These are phyloP conservation scores for Chaetomidium leptoderma DNA, from an alignment of 495 filamentous ascomycete genomes.

Conservation along the genomic window DNA sequence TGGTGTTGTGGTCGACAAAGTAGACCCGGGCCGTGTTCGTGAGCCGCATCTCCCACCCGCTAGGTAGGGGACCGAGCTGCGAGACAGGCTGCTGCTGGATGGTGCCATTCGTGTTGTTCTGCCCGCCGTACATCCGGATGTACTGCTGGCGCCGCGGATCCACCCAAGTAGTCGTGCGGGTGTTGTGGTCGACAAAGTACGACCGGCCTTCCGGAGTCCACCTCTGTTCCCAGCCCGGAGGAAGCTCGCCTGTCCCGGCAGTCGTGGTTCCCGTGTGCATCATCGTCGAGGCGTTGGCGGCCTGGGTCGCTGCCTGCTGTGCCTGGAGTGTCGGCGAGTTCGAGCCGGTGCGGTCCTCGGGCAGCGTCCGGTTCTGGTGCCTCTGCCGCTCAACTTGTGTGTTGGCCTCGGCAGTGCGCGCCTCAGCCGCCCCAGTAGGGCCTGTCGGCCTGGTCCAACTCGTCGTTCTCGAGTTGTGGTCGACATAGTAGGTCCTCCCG, in stretches of 20 bases:
- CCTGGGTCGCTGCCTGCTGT: slow-evolving; percentile 53
- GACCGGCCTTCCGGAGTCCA: slow-evolving; percentile 90
- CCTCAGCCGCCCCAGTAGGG: slow-evolving; percentile 65
- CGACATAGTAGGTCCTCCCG: slow-evolving; percentile 97
- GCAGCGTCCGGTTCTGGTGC: slow-evolving; percentile 92
- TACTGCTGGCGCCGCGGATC: slow-evolving; percentile 97
- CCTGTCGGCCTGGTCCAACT: slow-evolving; percentile 90
- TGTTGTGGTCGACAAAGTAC: slow-evolving; percentile 99
- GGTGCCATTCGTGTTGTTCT: slow-evolving; percentile 70
- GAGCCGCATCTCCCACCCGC: slow-evolving; percentile 98
- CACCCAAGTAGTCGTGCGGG: slow-evolving; percentile 98
- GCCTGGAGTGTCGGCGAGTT: slow-evolving; percentile 80
- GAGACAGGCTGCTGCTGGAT: slow-evolving; percentile 98
- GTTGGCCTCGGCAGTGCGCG: slow-evolving; percentile 73
- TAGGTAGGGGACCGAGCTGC: slow-evolving; percentile 91
- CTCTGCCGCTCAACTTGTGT: slow-evolving; percentile 86
- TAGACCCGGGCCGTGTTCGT: slow-evolving; percentile 97
- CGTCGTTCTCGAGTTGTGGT: slow-evolving; percentile 94
- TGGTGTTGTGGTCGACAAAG: slow-evolving; percentile 99
- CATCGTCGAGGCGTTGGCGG: slow-evolving; percentile 67
- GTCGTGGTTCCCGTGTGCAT: slow-evolving; percentile 93
- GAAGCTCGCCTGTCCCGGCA: slow-evolving; percentile 90
- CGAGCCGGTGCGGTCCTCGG: slow-evolving; percentile 90
- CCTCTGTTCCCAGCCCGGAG: slow-evolving; percentile 92
- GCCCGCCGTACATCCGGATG: slow-evolving; percentile 91